Conservation (phyloP, 2,329 filamentous ascomycete species). For the Claviceps lovelessii region DNA sequence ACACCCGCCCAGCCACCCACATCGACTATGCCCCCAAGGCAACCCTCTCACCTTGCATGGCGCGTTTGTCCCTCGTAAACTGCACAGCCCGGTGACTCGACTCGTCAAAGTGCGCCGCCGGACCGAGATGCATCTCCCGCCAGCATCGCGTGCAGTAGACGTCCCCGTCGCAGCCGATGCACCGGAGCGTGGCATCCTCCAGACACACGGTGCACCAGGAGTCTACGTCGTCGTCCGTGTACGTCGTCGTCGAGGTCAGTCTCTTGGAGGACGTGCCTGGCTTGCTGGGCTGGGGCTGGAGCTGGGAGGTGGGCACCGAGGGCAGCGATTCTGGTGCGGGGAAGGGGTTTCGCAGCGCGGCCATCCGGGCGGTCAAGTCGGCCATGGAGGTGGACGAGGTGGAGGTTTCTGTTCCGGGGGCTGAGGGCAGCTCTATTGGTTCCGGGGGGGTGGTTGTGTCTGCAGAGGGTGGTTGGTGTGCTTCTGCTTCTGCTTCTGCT, state of each 20-base stretch:
- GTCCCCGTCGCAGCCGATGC: constrained; percentile 56
- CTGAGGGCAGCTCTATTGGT: background rate
- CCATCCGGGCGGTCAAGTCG: constrained; percentile 37
- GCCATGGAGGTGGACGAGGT: constrained; percentile 12
- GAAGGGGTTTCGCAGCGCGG: constrained; percentile 29
- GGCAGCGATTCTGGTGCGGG: constrained; percentile 29
- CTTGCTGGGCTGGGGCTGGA: constrained; percentile 9
- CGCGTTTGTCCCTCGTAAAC: constrained; percentile 28
- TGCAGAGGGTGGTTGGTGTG: background rate
- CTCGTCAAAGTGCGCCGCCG: constrained; percentile 56
- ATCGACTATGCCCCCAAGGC: constrained; percentile 19
- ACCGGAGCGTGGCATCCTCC: constrained; percentile 60
- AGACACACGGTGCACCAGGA: constrained; percentile 74
- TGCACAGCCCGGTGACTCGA: constrained; percentile 52
- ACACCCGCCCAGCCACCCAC: too few relatives aligned
- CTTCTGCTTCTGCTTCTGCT: too few relatives aligned
- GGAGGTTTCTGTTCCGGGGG: background rate
- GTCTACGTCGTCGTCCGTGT: constrained; percentile 56
- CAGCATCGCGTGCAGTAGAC: constrained; percentile 69
- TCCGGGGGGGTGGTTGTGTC: background rate
- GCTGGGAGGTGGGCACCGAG: constrained; percentile 31
- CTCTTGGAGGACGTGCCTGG: constrained; percentile 27
- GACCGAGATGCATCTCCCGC: constrained; percentile 64
- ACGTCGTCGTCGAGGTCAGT: constrained; percentile 26
- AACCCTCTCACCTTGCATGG: constrained; percentile 18